Evolutionary conservation across 1,284 basidiomycete genomes (phyloP).

Genomic region (Sanguinoderma infundibulare): DNA sequence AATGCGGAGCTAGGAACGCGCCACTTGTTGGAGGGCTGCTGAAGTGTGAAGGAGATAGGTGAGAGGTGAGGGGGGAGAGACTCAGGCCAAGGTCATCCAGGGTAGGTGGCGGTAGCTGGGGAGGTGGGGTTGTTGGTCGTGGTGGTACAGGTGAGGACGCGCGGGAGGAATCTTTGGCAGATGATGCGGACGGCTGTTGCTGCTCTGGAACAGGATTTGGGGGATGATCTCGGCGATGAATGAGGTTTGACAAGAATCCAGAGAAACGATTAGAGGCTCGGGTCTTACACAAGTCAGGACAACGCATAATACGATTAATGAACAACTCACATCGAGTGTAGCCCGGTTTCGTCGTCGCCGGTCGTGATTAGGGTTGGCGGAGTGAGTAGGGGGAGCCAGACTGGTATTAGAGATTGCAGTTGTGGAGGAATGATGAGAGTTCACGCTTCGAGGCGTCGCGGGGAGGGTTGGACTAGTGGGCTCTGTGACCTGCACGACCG

Average conservation of each 20-base stretch:
- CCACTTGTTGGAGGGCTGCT: slow-evolving; percentile 75
- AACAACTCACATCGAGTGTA: slow-evolving; percentile 32
- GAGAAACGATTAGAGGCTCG: slow-evolving; percentile 75
- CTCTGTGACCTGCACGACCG: slow-evolving; percentile 54
- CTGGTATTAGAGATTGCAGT: slow-evolving; percentile 22
- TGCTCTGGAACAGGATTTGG: slow-evolving; percentile 34
- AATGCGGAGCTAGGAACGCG: slow-evolving; percentile 78
- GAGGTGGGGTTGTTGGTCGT: slow-evolving; percentile 70
- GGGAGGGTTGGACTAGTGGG: slow-evolving; percentile 35
- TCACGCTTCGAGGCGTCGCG: slow-evolving; percentile 33
- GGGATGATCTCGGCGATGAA: slow-evolving; percentile 66
- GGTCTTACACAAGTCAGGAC: slow-evolving; percentile 40
- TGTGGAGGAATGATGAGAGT: slow-evolving; percentile 25
- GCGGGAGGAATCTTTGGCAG: slow-evolving; percentile 43
- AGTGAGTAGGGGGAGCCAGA: slow-evolving; percentile 27
- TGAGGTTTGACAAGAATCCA: slow-evolving; percentile 79
- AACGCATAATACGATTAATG: slow-evolving; percentile 13
- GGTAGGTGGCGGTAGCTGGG: slow-evolving; percentile 67
- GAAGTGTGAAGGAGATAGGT: slow-evolving; percentile 76
- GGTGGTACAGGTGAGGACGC: slow-evolving; percentile 53
- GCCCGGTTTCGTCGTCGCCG: slow-evolving; percentile 31
- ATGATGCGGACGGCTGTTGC: slow-evolving; percentile 27
- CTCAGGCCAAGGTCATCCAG: slow-evolving; percentile 77
- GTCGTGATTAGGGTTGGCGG: slow-evolving; percentile 21
- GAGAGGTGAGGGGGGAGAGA: slow-evolving; percentile 65